Base-by-base conservation (phyloP, 2,329 filamentous ascomycete species). In the Monosporascus sp. region DNA sequence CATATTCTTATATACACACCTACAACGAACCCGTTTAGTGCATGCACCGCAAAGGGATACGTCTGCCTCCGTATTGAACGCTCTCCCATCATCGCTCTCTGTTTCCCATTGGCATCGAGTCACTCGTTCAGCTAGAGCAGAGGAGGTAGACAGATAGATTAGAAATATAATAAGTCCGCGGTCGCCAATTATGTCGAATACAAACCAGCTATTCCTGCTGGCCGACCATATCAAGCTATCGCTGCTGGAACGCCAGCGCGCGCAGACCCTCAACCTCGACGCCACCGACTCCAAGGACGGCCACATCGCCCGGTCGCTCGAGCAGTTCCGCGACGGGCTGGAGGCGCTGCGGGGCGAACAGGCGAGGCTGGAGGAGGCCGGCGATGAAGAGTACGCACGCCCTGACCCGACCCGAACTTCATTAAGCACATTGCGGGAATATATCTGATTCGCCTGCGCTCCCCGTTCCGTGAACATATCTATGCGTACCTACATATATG, bases 171-270 rank as follows among this genome's bases (percentile, higher is more conserved):
- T 34, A 36, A 20, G 6, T 5, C 45, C 14, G 31, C 38, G 1
- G 27, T 17, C 48, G 8, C 36, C 52, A 59, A 66, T 55, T 65
- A 82, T 82, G 79, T 74, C 78, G 57, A 85, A 80, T 61, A 72
- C 81, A 39, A 85, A 84, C 65, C 92, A 97, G 71, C 86, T 97
- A 61, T 90, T 92, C 69, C 86, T 97, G 51, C 84, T 97, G 53
- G 90, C 92, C 65, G 94, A 99, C 74, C 93, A 97, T 72, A 89
- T 97, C 78, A 97, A 97, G 74, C 83, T 97, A 56, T 96, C 92
- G 15, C 81, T 99, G 17, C 84, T 97, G 25, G 94, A 97, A 75
- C 85, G 93, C 54, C 87, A 96, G 73, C 86, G 93, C 54, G 90
- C 92, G 48, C 84, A 90, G 63, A 88, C 85, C 15, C 80, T 96